Conservation (phyloP, 2,329 filamentous ascomycete species). For the Raffaelea arxii region DNA sequence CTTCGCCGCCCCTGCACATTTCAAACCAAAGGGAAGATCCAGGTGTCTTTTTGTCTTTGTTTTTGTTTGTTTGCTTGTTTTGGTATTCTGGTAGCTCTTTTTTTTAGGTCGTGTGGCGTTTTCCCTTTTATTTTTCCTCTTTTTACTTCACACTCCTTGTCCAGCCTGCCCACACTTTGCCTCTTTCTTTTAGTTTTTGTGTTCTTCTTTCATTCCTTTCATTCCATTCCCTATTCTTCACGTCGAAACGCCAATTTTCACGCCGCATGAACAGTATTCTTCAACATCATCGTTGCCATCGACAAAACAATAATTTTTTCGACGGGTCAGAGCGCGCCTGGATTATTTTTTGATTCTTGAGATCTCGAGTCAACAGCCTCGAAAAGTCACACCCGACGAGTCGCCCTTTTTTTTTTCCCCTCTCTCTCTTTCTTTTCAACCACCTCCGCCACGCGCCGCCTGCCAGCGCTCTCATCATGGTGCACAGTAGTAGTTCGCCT, state of each 20-base stretch:
- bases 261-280: not conserved
- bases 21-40: not conserved
- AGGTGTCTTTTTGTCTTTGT: slow-evolving; percentile 1
- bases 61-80: no score
- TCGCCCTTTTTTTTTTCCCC: not conserved
- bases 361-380: slow-evolving; percentile 9
- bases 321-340: no score
- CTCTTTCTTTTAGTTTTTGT: not conserved
- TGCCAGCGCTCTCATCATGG: slow-evolving; percentile 47
- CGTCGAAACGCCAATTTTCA: not conserved
- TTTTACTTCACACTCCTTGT: not conserved
- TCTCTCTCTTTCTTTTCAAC: not conserved
- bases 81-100: slow-evolving; percentile 1
- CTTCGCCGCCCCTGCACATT: no score
- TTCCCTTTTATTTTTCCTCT: slow-evolving; percentile 3
- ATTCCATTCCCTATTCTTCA: slow-evolving; percentile 3
- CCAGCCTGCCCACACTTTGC: not conserved
- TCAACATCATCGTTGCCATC: slow-evolving; percentile 9
- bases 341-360: no score
- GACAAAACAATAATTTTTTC: no score
- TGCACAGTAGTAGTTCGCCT: slow-evolving; percentile 40
- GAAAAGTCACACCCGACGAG: not conserved
- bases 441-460: slow-evolving; percentile 17
- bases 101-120: slow-evolving; percentile 9
- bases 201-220: not conserved